Percentiles rank a stretch among this genome's conserved stretches.
Evolutionary conservation across 306 rosid species (phyloP).

Genomic region (Quercus suber): DNA sequence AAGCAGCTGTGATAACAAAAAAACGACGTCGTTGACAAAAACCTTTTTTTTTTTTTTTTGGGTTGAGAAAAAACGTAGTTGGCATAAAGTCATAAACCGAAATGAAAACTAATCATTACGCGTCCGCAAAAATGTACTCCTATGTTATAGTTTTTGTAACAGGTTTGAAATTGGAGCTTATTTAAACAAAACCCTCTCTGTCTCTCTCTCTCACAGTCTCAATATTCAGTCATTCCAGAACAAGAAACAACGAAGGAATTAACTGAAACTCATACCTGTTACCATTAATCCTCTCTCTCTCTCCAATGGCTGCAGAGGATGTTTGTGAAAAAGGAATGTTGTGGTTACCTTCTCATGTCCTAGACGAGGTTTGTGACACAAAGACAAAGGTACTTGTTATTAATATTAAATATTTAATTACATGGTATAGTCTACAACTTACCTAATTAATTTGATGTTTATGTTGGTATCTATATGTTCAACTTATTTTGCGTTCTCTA

Average conservation of each 20-base stretch:
- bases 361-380: constrained; percentile 34
- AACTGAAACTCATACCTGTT: not conserved
- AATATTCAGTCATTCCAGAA: not conserved
- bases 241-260: constrained; percentile 7
- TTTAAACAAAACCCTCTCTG: constrained; percentile 19
- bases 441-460: not conserved
- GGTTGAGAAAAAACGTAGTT: too few species aligned
- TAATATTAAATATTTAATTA: not conserved
- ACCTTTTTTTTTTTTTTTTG: too few species aligned
- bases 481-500: too few species aligned
- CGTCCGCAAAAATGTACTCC: constrained; percentile 29
- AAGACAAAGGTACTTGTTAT: constrained; percentile 28
- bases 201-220: not conserved
- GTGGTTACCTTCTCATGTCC: constrained; percentile 59
- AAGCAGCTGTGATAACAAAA: too few species aligned
- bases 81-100: too few species aligned
- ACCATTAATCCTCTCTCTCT: not conserved
- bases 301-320: constrained; percentile 44
- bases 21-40: too few species aligned
- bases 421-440: not conserved
- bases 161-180: constrained; percentile 59
- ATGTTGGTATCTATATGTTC: not conserved
- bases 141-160: constrained; percentile 49
- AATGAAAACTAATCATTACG: too few species aligned
- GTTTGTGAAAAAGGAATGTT: constrained; percentile 57